Percentiles rank a stretch among this genome's conserved stretches.
Evolutionary conservation across 495 filamentous ascomycete genomes (phyloP).

Genomic region (Xylaria telfairii): DNA sequence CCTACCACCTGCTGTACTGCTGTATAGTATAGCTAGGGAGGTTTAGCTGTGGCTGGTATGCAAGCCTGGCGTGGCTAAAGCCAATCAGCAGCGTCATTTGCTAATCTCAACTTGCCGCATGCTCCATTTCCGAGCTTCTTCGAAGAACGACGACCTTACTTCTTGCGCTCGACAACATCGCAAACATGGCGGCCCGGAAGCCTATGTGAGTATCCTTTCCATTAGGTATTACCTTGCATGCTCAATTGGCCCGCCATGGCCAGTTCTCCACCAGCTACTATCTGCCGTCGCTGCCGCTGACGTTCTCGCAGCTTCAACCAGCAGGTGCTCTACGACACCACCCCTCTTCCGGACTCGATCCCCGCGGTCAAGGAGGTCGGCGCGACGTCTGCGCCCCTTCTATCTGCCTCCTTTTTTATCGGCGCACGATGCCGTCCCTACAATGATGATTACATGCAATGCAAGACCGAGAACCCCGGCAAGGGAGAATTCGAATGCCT

Average conservation of each 20-base stretch:
- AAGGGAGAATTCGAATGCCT: constrained; percentile 92
- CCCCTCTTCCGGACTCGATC: constrained; percentile 89
- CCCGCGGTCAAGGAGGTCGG: constrained; percentile 92
- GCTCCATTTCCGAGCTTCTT: constrained; percentile 37
- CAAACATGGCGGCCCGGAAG: constrained; percentile 56
- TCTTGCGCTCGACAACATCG: constrained; percentile 35
- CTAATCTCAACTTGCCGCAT: constrained; percentile 31
- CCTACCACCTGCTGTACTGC: too few species aligned
- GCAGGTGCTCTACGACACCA: constrained; percentile 90
- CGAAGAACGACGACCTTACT: constrained; percentile 32
- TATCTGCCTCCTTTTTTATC: constrained; percentile 96
- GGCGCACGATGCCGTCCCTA: constrained; percentile 91
- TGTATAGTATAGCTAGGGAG: too few species aligned
- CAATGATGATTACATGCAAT: constrained; percentile 99
- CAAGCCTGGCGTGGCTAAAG: constrained; percentile 32
- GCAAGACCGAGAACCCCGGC: constrained; percentile 89
- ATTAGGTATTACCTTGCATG: background rate
- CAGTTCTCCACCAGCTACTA: background rate
- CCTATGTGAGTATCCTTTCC: constrained; percentile 49
- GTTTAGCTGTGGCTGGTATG: constrained; percentile 5
- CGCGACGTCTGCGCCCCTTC: constrained; percentile 85
- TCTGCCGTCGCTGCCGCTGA: constrained; percentile 12
- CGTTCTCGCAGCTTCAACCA: constrained; percentile 80
- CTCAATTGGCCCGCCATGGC: constrained; percentile 31
- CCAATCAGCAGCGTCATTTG: constrained; percentile 44